phyloP scores from a whole-genome alignment of 331 rosid species.

The Stylosanthes scabra region DNA sequence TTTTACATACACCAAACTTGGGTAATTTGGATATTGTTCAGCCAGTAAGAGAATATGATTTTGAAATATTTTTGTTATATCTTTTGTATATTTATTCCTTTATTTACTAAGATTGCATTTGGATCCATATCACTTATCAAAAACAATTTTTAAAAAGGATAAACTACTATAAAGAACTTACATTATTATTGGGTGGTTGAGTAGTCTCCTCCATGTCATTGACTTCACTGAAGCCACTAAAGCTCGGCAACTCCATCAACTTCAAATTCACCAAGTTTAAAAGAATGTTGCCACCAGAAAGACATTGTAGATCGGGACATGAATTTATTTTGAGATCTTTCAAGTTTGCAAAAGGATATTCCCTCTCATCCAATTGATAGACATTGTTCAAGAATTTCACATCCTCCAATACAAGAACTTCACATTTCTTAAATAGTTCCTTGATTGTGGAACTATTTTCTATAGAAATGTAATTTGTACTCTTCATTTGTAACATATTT shows the following conservation, averaged over 20 bases:
- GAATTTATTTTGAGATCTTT: rapidly evolving
- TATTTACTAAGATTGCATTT: too few species aligned
- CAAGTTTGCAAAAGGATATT: not conserved
- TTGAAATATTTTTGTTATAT: too few species aligned
- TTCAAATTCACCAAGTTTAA: not conserved
- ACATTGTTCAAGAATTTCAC: not conserved
- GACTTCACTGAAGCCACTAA: not conserved
- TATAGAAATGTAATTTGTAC: not conserved
- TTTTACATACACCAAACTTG: too few species aligned
- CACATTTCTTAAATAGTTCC: not conserved
- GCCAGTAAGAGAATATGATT: too few species aligned
- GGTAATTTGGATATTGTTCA: too few species aligned
- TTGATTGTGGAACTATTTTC: not conserved
- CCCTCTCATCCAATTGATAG: not conserved
- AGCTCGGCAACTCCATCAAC: rapidly evolving
- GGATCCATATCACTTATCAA: too few species aligned
- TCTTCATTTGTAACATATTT: not conserved
- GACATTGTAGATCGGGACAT: not conserved
- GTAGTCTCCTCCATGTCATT: too few species aligned
- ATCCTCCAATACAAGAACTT: rapidly evolving
- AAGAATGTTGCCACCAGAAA: not conserved
- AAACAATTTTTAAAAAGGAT: too few species aligned
- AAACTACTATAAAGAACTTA: not conserved
- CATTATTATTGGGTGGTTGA: not conserved
- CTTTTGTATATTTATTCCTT: too few species aligned